Evolutionary conservation across 2,329 filamentous ascomycete species (phyloP).

Genomic region (Aspergillus sp.): DNA sequence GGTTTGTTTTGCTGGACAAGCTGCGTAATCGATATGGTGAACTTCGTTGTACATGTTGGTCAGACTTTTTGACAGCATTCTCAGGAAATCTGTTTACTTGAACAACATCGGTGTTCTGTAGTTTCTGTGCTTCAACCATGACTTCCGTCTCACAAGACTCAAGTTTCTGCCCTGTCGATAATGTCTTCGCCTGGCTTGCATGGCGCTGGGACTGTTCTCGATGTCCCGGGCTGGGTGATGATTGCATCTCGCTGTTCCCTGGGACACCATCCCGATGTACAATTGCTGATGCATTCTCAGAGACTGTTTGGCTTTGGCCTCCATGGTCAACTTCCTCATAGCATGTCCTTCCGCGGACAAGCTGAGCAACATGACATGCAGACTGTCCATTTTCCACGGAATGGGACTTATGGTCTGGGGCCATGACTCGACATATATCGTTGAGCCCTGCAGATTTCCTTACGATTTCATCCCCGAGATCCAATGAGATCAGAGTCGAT

Average conservation of each 20-base stretch:
- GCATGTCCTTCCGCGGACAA: too few relatives aligned
- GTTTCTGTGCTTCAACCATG: too few relatives aligned
- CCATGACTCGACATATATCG: not conserved
- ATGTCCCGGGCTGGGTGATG: too few relatives aligned
- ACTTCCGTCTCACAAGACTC: too few relatives aligned
- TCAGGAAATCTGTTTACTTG: not conserved
- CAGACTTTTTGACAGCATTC: not conserved
- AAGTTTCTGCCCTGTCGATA: too few relatives aligned
- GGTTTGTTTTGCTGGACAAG: not conserved
- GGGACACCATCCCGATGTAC: too few relatives aligned
- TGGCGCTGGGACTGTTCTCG: too few relatives aligned
- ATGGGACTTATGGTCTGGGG: not conserved
- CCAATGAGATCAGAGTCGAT: constrained; percentile 13
- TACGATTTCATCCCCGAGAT: constrained; percentile 10
- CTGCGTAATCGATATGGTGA: not conserved
- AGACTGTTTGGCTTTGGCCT: too few relatives aligned
- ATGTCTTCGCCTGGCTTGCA: too few relatives aligned
- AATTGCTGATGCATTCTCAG: too few relatives aligned
- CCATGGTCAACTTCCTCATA: too few relatives aligned
- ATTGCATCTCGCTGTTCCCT: too few relatives aligned
- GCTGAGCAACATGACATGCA: not conserved
- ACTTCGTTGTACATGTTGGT: not conserved
- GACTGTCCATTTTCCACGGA: not conserved
- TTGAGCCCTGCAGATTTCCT: not conserved
- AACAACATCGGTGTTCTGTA: not conserved